Evolutionary conservation across 768 basidiomycete species (phyloP).

Genomic region (Tylopilus rubrobrunneus): DNA sequence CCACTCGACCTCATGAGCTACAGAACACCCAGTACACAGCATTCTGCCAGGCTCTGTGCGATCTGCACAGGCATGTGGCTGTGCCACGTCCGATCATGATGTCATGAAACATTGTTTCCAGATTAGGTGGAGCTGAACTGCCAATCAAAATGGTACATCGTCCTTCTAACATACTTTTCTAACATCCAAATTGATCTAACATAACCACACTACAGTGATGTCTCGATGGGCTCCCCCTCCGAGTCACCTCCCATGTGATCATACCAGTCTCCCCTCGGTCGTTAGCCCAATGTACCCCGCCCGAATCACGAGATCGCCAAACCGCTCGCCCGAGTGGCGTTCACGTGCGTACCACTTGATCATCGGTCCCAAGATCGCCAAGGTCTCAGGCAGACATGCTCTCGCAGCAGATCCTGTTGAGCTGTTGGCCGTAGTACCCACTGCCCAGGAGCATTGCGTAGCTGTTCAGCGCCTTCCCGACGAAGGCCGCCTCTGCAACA

Average conservation of each 20-base stretch:
- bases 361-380: constrained; percentile 87
- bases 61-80: no score
- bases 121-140: no score
- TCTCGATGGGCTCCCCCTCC: constrained; percentile 52
- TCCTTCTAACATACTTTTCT: no score
- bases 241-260: constrained; percentile 80
- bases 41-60: no score
- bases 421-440: constrained; percentile 88
- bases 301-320: constrained; percentile 97
- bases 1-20: no score
- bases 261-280: constrained; percentile 84
- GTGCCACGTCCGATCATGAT: no score
- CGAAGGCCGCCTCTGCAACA: constrained; percentile 81
- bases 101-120: no score
- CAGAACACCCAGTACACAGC: no score
- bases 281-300: constrained; percentile 88
- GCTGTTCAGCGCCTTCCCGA: constrained; percentile 90
- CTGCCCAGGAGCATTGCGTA: constrained; percentile 97
- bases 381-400: constrained; percentile 86
- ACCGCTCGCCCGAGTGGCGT: constrained; percentile 74
- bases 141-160: no score
- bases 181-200: not conserved
- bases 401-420: constrained; percentile 96
- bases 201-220: constrained; percentile 15
- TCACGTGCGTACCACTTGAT: constrained; percentile 92